These are phyloP conservation scores for Fusarium hainanense DNA, from an alignment of 2,329 filamentous ascomycete genomes.

Conservation along the genomic window DNA sequence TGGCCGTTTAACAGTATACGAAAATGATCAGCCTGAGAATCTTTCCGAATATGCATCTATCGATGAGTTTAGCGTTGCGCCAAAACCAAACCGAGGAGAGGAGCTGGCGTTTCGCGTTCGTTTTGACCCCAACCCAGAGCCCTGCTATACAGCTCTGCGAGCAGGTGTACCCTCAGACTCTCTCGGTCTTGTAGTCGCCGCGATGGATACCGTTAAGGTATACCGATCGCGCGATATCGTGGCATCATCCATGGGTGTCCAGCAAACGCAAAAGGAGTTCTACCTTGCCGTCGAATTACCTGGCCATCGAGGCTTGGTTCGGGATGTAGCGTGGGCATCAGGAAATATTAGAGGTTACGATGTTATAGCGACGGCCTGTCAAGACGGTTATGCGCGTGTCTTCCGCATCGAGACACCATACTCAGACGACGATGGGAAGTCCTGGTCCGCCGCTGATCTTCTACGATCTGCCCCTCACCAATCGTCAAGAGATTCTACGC, in stretches of 20 bases:
- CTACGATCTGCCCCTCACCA: constrained; percentile 49
- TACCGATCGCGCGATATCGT: constrained; percentile 78
- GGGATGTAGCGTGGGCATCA: constrained; percentile 92
- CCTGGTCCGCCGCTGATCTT: constrained; percentile 62
- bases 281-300: constrained; percentile 83
- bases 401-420: constrained; percentile 78
- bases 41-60: constrained; percentile 79
- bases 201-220: constrained; percentile 84
- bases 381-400: constrained; percentile 90
- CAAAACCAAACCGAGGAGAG: constrained; percentile 79
- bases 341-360: constrained; percentile 92
- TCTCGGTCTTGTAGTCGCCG: constrained; percentile 84
- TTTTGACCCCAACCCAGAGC: constrained; percentile 88
- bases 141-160: constrained; percentile 79
- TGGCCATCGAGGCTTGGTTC: constrained; percentile 79
- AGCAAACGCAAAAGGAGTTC: constrained; percentile 76
- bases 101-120: constrained; percentile 87
- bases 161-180: constrained; percentile 85
- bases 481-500: constrained; percentile 43
- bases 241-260: constrained; percentile 62
- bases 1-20: constrained; percentile 81
- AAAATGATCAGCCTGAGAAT: constrained; percentile 86
- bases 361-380: constrained; percentile 89
- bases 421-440: constrained; percentile 59
- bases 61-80: constrained; percentile 80